Conservation (phyloP, 306 rosid genomes). For the Pyrus pyrifolia region DNA sequence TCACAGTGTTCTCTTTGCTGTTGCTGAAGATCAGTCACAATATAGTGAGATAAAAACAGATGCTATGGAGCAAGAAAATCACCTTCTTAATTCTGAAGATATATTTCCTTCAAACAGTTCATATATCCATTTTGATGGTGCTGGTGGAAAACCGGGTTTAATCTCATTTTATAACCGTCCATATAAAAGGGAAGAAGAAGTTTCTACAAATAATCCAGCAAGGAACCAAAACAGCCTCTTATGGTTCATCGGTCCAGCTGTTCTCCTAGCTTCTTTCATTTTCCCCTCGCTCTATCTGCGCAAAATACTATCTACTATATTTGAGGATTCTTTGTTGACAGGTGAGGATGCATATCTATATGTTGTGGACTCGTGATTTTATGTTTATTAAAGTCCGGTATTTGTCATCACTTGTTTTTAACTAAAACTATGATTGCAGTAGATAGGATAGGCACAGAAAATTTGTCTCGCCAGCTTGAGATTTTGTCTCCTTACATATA, state of each 20-base stretch:
- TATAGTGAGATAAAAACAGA: constrained; percentile 34
- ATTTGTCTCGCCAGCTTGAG: not conserved
- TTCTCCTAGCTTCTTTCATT: constrained; percentile 89
- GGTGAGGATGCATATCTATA: constrained; percentile 37
- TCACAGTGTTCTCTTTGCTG: constrained; percentile 43
- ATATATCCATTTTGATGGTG: constrained; percentile 34
- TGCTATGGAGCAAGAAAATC: constrained; percentile 38
- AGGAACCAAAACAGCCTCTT: constrained; percentile 50
- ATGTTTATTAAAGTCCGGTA: not conserved
- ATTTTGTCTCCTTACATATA: not conserved
- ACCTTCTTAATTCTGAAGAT: constrained; percentile 23
- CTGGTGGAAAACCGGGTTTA: constrained; percentile 76
- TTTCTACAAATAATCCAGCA: constrained; percentile 26
- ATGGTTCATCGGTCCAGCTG: constrained; percentile 83
- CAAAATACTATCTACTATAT: constrained; percentile 60
- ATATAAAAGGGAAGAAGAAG: constrained; percentile 38
- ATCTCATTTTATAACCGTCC: constrained; percentile 75
- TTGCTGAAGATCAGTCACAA: constrained; percentile 61
- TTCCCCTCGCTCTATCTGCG: constrained; percentile 91
- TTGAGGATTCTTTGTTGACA: constrained; percentile 93
- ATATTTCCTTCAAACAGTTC: constrained; percentile 33
- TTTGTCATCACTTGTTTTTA: not conserved
- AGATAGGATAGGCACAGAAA: not conserved
- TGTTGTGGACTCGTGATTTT: not conserved
- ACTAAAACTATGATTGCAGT: not conserved